Base-by-base conservation (phyloP, 805 yeast genomes). In the Pichia cabralensis region DNA sequence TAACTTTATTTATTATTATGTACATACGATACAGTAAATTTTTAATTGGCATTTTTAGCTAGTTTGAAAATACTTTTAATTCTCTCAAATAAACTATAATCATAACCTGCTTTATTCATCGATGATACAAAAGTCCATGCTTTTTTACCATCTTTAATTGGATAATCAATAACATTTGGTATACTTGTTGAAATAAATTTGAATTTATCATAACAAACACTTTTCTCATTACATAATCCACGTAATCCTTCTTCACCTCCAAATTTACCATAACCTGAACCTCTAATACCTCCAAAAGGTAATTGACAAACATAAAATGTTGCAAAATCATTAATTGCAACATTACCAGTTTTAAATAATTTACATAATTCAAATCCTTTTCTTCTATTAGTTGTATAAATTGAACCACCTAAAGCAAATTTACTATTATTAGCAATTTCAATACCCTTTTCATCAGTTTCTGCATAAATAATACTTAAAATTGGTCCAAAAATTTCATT, bases 201-300 rank as follows among this genome's bases (percentile, higher is more conserved):
- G 30, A 80, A 70, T 43, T 73, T 76, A 60, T 92, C 97, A 64
- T 72, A 80, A 40, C 95, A 86, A 4, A 92, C 73, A 28, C 94
- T 76, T 53, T 92, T 92, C 35, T 85, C 82, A 37, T 76, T 68
- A 55, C 97, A 89, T 29, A 92, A 64, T 0, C 96, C 96, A 26
- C 84, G 73, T 28, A 92, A 65, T 2, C 99, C 99, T 64, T 92
- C 99, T 53, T 80, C 95, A 30, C 99, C 99, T 16, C 96, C 95
- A 62, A 92, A 92, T 55, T 89, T 89, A 38, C 98, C 98, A 52
- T 86, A 92, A 0, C 99, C 99, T 6, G 95, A 81, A 30, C 86
- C 92, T 46, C 78, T 78, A 19, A 73, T 73, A 21, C 99, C 99
- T 35, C 99, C 99, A 60, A 92, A 92, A 22, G 99, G 99, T 46